Percentiles rank a stretch among this genome's conserved stretches.
phyloP scores from a whole-genome alignment of 495 filamentous ascomycete genomes.

The Tuber aestivum region DNA sequence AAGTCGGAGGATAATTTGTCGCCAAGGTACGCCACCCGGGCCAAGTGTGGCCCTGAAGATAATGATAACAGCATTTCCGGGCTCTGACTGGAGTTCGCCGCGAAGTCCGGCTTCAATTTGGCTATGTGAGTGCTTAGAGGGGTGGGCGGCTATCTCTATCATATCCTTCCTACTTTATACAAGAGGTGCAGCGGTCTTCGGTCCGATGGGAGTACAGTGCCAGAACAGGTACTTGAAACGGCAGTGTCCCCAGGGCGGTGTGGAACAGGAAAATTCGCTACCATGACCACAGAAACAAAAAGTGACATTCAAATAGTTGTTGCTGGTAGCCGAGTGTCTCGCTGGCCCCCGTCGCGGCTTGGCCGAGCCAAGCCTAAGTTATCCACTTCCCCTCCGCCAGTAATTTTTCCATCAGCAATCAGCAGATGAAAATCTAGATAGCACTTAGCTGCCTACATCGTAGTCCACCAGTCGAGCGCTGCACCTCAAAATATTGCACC shows the following conservation, averaged over 20 bases:
- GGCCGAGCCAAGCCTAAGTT: background rate
- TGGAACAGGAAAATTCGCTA: too few relatives aligned
- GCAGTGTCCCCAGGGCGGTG: too few relatives aligned
- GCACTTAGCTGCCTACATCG: background rate
- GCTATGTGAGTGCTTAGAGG: background rate
- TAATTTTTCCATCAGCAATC: background rate
- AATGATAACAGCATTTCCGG: background rate
- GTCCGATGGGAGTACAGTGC: background rate
- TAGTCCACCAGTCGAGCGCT: background rate
- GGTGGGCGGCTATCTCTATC: background rate
- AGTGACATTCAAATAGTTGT: too few relatives aligned
- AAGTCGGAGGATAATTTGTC: too few relatives aligned
- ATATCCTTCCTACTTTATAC: background rate
- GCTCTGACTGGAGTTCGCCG: background rate
- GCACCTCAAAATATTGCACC: background rate
- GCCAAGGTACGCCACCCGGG: too few relatives aligned
- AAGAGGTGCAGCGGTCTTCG: background rate
- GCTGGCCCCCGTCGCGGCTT: background rate
- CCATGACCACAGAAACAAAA: too few relatives aligned
- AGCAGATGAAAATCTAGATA: background rate
- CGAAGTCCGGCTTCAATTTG: background rate
- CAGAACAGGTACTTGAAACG: background rate
- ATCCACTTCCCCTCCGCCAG: background rate
- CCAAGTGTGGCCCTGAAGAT: too few relatives aligned
- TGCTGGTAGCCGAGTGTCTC: background rate